phyloP scores from a whole-genome alignment of 129 eudicot species.

The Lactuca saligna region DNA sequence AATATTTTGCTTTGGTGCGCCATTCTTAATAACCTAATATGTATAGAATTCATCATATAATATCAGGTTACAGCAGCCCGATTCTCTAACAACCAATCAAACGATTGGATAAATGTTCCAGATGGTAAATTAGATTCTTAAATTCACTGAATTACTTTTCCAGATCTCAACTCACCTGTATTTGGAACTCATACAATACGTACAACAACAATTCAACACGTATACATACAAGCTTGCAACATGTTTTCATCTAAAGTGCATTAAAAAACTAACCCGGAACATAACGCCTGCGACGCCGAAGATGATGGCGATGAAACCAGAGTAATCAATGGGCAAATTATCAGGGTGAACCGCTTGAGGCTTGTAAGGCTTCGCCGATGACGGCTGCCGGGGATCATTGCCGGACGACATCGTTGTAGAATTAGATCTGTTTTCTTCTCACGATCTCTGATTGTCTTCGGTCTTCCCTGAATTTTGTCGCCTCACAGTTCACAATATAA shows the following conservation, averaged over 20 bases:
- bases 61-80: not conserved
- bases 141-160: not conserved
- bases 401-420: conserved; percentile 51
- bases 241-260: not conserved
- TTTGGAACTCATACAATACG: not conserved
- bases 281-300: conserved; percentile 88
- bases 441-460: not conserved
- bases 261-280: conserved; percentile 54
- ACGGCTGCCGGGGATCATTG: conserved; percentile 82
- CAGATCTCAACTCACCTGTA: conserved; percentile 10
- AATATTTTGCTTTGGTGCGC: conserved; percentile 2
- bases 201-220: not conserved
- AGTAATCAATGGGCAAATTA: conserved; percentile 80
- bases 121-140: not conserved
- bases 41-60: not conserved
- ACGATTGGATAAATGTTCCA: conserved; percentile 9
- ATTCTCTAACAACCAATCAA: conserved; percentile 2
- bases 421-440: conserved; percentile 24
- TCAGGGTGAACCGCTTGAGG: conserved; percentile 52
- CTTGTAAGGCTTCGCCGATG: conserved; percentile 78
- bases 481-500: conserved; percentile 1
- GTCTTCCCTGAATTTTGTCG: conserved; percentile 1
- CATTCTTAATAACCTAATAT: not conserved
- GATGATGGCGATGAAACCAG: conserved; percentile 90
- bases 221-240: not conserved